Evolutionary conservation across 192 early-diverging fungal species (phyloP).

Genomic region (Haplosporangium gracile): DNA sequence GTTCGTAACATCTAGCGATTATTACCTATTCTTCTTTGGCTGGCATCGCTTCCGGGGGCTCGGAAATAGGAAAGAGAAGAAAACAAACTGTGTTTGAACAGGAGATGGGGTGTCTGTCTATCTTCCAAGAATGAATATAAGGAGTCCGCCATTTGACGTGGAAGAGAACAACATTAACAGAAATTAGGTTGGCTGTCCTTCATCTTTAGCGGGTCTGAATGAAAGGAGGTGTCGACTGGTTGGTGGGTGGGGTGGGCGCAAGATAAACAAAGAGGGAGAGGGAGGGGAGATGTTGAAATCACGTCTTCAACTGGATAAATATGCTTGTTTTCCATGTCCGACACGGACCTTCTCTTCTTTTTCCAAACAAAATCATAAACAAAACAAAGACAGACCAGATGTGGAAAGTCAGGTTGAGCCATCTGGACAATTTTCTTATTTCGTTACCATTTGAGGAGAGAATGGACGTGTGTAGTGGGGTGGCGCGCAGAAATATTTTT

Average conservation of each 20-base stretch:
- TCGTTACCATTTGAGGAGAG: not conserved
- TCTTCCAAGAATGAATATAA: not conserved
- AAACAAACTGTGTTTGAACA: not conserved
- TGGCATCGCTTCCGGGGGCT: not conserved
- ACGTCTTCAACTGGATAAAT: conserved; percentile 18
- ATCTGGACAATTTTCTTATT: not conserved
- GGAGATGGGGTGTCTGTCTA: not conserved
- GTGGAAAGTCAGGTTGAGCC: not conserved
- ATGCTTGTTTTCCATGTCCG: conserved; percentile 2
- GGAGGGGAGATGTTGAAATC: not conserved
- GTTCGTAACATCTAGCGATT: not conserved
- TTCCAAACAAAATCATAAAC: not conserved
- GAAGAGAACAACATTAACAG: not conserved
- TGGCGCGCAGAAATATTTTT: too few relatives aligned
- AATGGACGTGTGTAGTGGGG: not conserved
- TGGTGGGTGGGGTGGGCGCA: not conserved
- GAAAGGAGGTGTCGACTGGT: not conserved
- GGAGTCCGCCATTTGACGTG: not conserved
- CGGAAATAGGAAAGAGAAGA: not conserved
- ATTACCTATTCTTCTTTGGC: not conserved
- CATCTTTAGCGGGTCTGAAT: not conserved
- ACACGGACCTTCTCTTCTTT: not conserved
- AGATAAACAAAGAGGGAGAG: not conserved
- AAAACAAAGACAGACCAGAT: not conserved
- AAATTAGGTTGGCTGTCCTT: not conserved